Base-by-base conservation (phyloP, 106 monocot genomes). In the Dendrobium chrysotoxum region DNA sequence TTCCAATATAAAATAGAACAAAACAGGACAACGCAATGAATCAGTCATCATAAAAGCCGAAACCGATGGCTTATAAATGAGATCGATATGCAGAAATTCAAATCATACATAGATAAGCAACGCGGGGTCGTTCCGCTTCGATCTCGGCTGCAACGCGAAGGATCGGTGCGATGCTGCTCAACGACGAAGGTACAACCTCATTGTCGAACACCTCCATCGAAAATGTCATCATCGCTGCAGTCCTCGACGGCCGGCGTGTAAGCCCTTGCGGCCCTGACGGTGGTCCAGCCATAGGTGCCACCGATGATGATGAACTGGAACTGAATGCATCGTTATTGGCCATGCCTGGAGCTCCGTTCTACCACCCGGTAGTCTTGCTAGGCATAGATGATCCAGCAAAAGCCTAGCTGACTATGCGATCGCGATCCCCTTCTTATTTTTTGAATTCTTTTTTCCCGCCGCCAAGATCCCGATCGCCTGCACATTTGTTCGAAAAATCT, bases 151-250 rank as follows among this genome's bases (percentile, higher is more conserved):
- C 99, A 66, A 93, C 95, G 58, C 99, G 91, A 35, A 99, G 93
- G 71, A 99, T 86, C 15, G 95, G 95, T 0, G 87, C 91, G 71
- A 95, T 93, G 81, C 88, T 88, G 31, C 81, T 88, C 39, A 99
- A 88, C 21, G 95, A 85, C 10, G 99, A 86, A 20, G 99, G 99
- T 2, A 93, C 99, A 3, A 95, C 95, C 87, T 95, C 95, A 84
- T 99, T 93, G 76, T 99, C 99, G 85, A 99, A 99, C 46, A 95
- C 99, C 91, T 95, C 99, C 92, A 88, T 86, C 18, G 99, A 88
- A 88, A 99, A 95, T 28, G 89, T 88, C 80, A 85, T 84, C 93
- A 88, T 90, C 64, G 89, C 90, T 25, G 91, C 87, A 80, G 88
- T 89, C 91, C 99, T 90, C 61, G 99, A 95, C 73, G 91, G 88